phyloP scores from a whole-genome alignment of 2,329 filamentous ascomycete genomes.

The Thielaviopsis euricoi region DNA sequence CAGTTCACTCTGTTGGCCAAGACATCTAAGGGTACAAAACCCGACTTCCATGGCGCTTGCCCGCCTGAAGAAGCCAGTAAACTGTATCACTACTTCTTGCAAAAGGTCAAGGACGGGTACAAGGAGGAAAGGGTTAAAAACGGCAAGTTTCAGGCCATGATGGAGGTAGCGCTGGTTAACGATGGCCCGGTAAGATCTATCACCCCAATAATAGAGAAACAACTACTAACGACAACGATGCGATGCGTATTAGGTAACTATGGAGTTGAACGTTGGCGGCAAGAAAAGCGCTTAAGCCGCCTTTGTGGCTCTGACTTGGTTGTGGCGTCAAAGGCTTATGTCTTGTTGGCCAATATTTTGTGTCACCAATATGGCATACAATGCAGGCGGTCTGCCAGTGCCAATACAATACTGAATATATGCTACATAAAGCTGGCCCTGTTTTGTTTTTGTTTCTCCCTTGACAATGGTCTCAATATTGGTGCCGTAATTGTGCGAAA shows the following conservation, averaged over 20 bases:
- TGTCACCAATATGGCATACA: neutral
- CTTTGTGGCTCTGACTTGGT: neutral
- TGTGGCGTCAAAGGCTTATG: too few species aligned
- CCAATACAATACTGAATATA: too few species aligned
- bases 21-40: constrained; percentile 92
- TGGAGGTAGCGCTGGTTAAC: constrained; percentile 88
- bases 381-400: neutral
- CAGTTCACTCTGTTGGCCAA: constrained; percentile 89
- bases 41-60: constrained; percentile 83
- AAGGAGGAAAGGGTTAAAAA: constrained; percentile 64
- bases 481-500: too few species aligned
- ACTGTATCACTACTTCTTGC: constrained; percentile 72
- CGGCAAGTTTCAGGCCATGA: constrained; percentile 97
- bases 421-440: too few species aligned
- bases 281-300: neutral
- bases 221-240: neutral
- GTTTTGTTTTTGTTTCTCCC: too few species aligned
- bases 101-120: constrained; percentile 59
- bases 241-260: constrained; percentile 13
- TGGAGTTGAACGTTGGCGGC: constrained; percentile 13
- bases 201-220: neutral
- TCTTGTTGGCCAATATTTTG: neutral
- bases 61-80: constrained; percentile 59
- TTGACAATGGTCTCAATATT: too few species aligned
- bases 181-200: constrained; percentile 46